phyloP scores from a whole-genome alignment of 768 basidiomycete species.

The Kwoniella sp. region DNA sequence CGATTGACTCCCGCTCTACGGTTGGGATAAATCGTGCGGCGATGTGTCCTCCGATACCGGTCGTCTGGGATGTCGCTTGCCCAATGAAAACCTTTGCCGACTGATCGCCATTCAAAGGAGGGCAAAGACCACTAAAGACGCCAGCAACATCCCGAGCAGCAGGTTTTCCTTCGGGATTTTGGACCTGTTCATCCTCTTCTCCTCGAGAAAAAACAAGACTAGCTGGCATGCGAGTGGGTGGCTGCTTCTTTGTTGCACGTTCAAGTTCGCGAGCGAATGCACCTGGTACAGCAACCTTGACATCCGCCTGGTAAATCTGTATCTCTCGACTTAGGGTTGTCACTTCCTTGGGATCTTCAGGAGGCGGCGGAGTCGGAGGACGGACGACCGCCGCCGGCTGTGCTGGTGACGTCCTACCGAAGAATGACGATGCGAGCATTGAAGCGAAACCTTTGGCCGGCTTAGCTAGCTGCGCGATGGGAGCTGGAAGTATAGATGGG shows the following conservation, averaged over 20 bases:
- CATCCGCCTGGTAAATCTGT: conserved; percentile 47
- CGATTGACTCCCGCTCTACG: conserved; percentile 90
- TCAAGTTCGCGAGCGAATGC: conserved; percentile 60
- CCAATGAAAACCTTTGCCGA: conserved; percentile 82
- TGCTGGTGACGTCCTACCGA: conserved; percentile 19
- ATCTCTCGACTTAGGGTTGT: conserved; percentile 36
- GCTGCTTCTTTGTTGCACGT: conserved; percentile 91
- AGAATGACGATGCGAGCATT: conserved; percentile 44
- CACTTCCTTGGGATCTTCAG: conserved; percentile 41
- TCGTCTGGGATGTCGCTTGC: conserved; percentile 87
- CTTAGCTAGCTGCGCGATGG: conserved; percentile 29
- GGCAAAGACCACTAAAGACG: conserved; percentile 79
- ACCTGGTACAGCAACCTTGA: conserved; percentile 46
- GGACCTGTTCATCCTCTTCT: conserved; percentile 27
- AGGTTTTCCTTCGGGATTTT: conserved; percentile 74
- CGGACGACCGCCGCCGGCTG: conserved; percentile 25
- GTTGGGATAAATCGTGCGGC: conserved; percentile 88
- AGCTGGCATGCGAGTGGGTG: conserved; percentile 68
- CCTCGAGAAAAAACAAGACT: conserved; percentile 67
- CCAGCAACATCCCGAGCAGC: conserved; percentile 65
- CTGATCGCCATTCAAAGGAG: conserved; percentile 66
- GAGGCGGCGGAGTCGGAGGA: conserved; percentile 39
- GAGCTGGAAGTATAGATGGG: conserved; percentile 41
- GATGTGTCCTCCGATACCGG: conserved; percentile 67
- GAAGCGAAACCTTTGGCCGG: conserved; percentile 37